Percentiles rank a stretch among this genome's conserved stretches.
These are phyloP conservation scores for Magnaporthiopsis poae DNA, from an alignment of 2,329 filamentous ascomycete genomes.

Conservation along the genomic window DNA sequence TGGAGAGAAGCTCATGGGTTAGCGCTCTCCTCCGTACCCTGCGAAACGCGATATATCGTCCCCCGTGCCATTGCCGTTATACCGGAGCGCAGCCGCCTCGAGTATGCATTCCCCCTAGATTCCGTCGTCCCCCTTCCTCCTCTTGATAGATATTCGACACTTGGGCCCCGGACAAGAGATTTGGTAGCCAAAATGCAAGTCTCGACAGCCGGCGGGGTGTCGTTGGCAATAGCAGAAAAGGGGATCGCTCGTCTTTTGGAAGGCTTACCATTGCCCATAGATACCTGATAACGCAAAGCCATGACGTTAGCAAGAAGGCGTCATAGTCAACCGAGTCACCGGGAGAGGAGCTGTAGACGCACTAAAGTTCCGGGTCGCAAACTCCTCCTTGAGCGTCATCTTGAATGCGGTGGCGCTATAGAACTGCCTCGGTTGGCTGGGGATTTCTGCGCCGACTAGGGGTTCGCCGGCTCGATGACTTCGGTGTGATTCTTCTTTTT, in stretches of 20 bases:
- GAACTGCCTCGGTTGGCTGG: background rate
- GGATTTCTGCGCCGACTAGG: background rate
- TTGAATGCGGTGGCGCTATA: slow-evolving; percentile 25
- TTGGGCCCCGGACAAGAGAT: background rate
- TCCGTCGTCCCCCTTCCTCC: background rate
- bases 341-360: slow-evolving; percentile 24
- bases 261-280: slow-evolving; percentile 63
- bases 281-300: slow-evolving; percentile 47
- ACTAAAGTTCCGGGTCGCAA: slow-evolving; percentile 67
- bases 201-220: too few relatives aligned
- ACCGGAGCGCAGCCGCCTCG: background rate
- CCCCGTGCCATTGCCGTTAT: background rate
- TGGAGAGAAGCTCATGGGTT: slow-evolving; percentile 12
- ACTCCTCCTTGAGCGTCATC: slow-evolving; percentile 64
- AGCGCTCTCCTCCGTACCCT: slow-evolving; percentile 10
- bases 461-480: background rate
- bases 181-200: background rate
- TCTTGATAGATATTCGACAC: background rate
- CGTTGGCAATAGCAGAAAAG: background rate
- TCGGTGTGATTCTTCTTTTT: too few relatives aligned
- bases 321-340: background rate
- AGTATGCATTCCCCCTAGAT: background rate
- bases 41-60: background rate
- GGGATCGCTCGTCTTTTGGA: background rate
- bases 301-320: slow-evolving; percentile 20